A percentile compares a stretch with the other conserved stretches of the same genome.
Evolutionary conservation across 352 stramenopile genomes (phyloP).

Genomic region (Globisporangium apiculatum): DNA sequence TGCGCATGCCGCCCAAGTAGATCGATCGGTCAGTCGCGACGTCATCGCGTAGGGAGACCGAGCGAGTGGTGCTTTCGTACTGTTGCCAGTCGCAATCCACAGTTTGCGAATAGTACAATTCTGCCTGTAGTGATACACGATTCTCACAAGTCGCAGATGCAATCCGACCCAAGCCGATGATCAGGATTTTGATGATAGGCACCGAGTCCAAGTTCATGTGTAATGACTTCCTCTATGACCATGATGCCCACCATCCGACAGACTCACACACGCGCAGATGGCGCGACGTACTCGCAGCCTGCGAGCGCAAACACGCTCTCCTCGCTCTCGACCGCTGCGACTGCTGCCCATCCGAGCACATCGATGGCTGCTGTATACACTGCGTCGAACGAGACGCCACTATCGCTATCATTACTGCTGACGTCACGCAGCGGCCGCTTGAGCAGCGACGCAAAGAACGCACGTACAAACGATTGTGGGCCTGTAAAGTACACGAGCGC

Average conservation of each 20-base stretch:
- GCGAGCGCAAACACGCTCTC: conserved; percentile 54
- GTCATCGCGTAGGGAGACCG: too few relatives aligned
- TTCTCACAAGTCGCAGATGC: too few relatives aligned
- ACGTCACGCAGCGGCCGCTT: conserved; percentile 38
- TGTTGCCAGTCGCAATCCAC: too few relatives aligned
- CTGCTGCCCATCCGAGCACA: conserved; percentile 19
- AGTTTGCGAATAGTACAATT: too few relatives aligned
- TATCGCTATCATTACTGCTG: not conserved
- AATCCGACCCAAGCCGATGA: too few relatives aligned
- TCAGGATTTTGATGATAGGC: too few relatives aligned
- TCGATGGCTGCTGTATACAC: conserved; percentile 31
- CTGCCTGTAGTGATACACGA: too few relatives aligned
- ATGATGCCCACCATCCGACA: not conserved
- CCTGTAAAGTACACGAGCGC: conserved; percentile 73
- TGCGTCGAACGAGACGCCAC: conserved; percentile 37
- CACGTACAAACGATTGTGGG: conserved; percentile 39
- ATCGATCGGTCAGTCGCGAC: not conserved
- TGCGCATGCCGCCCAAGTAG: conserved; percentile 94
- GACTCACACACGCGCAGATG: conserved; percentile 5
- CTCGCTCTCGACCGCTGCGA: conserved; percentile 42
- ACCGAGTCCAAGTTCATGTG: too few relatives aligned
- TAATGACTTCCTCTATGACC: too few relatives aligned
- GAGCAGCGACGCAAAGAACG: conserved; percentile 39
- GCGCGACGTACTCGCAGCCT: conserved; percentile 35
- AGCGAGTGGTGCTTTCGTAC: too few relatives aligned